A percentile compares a stretch with the other conserved stretches of the same genome.
phyloP scores from a whole-genome alignment of 2,329 filamentous ascomycete genomes.

The Elsinoe fawcettii region DNA sequence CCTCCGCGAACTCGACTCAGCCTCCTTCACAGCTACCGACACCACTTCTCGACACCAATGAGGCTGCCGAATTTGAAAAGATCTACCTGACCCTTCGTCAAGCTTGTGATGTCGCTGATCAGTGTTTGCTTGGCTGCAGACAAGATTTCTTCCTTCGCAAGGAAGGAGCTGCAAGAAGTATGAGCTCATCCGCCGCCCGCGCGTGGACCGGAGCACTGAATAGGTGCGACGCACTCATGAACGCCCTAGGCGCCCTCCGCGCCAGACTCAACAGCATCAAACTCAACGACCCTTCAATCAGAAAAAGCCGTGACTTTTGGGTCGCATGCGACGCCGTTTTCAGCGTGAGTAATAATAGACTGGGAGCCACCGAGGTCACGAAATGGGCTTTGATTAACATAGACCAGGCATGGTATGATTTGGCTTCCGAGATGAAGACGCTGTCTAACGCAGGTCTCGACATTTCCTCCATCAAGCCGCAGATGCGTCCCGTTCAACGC shows the following conservation, averaged over 20 bases:
- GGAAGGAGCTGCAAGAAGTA: conserved; percentile 45
- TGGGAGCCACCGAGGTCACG: background rate
- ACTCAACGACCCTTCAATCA: conserved; percentile 71
- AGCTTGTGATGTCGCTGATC: conserved; percentile 65
- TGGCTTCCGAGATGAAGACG: conserved; percentile 54
- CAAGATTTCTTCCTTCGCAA: conserved; percentile 58
- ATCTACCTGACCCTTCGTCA: conserved; percentile 70
- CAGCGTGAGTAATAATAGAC: conserved; percentile 33
- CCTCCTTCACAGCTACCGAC: conserved; percentile 23
- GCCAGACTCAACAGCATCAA: conserved; percentile 69
- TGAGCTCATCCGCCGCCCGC: conserved; percentile 39
- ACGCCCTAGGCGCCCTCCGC: conserved; percentile 66
- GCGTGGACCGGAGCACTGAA: conserved; percentile 64
- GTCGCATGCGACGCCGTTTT: conserved; percentile 68
- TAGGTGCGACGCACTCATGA: conserved; percentile 62
- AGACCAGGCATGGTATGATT: conserved; percentile 56
- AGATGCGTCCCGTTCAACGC: conserved; percentile 73
- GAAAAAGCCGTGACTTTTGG: conserved; percentile 57
- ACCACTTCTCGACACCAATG: conserved; percentile 49
- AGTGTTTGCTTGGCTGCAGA: conserved; percentile 62
- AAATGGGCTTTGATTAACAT: conserved; percentile 24
- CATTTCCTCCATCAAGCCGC: conserved; percentile 59
- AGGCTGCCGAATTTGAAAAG: conserved; percentile 72
- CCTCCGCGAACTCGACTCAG: conserved; percentile 39
- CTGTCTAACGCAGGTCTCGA: conserved; percentile 27